Evolutionary conservation across 2,329 filamentous ascomycete genomes (phyloP).

Genomic region (Apiospora phragmitis): DNA sequence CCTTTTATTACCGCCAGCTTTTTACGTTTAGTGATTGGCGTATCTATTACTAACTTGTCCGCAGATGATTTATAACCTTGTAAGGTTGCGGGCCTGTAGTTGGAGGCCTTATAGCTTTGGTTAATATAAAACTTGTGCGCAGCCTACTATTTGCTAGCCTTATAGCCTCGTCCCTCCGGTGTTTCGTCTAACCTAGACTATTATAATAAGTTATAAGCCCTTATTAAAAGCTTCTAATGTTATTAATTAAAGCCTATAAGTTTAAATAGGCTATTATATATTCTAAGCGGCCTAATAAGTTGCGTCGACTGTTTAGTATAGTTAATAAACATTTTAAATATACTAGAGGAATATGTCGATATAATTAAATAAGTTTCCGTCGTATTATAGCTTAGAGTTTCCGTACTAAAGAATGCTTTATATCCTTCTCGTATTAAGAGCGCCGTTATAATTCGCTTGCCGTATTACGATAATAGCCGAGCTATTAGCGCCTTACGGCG

Average conservation of each 20-base stretch:
- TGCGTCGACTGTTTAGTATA: not conserved
- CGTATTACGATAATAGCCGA: slow-evolving; percentile 21
- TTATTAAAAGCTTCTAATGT: not conserved
- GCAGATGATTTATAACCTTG: not conserved
- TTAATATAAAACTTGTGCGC: not conserved
- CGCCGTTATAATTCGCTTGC: slow-evolving; percentile 25
- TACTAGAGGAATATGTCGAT: not conserved
- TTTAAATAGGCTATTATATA: slow-evolving; percentile 12
- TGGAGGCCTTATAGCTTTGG: not conserved
- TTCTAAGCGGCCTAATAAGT: not conserved
- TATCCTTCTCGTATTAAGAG: slow-evolving; percentile 11
- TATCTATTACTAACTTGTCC: not conserved
- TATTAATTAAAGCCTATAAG: slow-evolving; percentile 6
- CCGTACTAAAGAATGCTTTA: slow-evolving; percentile 13
- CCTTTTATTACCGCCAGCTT: no score
- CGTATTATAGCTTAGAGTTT: not conserved
- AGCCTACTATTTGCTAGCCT: not conserved
- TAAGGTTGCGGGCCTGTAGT: not conserved
- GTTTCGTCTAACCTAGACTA: not conserved
- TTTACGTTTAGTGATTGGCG: not conserved
- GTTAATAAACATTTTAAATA: not conserved
- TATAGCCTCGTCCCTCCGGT: not conserved
- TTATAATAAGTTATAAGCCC: not conserved
- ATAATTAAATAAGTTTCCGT: not conserved
- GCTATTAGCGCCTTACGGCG: slow-evolving; percentile 7